These are phyloP conservation scores for Whalleya microplaca DNA, from an alignment of 2,329 filamentous ascomycete species.

Conservation along the genomic window DNA sequence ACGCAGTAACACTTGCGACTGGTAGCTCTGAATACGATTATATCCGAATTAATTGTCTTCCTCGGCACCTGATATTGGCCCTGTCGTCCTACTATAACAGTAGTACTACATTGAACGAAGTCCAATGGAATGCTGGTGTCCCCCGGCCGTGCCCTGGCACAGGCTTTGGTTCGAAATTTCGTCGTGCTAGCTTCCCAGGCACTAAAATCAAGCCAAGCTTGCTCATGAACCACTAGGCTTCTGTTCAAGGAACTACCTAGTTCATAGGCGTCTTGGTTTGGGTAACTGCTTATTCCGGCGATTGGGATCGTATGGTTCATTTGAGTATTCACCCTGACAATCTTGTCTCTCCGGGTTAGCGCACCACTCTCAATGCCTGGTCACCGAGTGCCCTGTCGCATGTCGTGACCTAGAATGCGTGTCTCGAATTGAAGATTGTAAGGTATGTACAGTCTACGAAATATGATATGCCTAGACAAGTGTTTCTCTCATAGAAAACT, in stretches of 20 bases:
- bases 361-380: no score
- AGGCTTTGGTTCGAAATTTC: neutral
- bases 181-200: neutral
- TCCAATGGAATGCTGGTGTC: neutral
- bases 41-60: neutral
- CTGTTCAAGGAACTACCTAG: slow-evolving; percentile 22
- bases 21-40: neutral
- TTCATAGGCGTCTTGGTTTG: slow-evolving; percentile 19
- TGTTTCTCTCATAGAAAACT: no score
- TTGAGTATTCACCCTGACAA: slow-evolving; percentile 28
- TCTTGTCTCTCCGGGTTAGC: slow-evolving; percentile 6
- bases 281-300: slow-evolving; percentile 28
- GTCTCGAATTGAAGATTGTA: slow-evolving; percentile 1
- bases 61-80: neutral
- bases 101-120: neutral
- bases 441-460: no score
- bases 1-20: no score
- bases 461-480: no score
- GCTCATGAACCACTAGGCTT: slow-evolving; percentile 7
- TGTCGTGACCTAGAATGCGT: slow-evolving; percentile 8
- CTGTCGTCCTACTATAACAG: no score
- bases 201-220: neutral
- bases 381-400: slow-evolving; percentile 1
- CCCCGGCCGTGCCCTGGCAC: neutral
- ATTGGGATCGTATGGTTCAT: slow-evolving; percentile 27